Conservation (phyloP, 352 stramenopile genomes). For the Globisporangium camurandrum region DNA sequence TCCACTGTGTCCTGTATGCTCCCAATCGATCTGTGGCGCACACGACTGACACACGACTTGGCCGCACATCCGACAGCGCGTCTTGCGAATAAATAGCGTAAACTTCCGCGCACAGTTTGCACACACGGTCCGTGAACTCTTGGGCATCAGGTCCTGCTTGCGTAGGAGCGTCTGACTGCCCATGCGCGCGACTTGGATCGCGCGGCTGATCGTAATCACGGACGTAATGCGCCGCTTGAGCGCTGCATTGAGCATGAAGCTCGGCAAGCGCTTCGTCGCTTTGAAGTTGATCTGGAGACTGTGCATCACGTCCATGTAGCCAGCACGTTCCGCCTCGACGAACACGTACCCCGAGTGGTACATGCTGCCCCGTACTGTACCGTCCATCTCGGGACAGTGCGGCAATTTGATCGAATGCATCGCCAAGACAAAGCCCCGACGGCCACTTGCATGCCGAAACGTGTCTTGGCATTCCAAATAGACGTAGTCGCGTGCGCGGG, state of each 20-base stretch:
- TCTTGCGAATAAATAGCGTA: slow-evolving; percentile 66
- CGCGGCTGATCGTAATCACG: slow-evolving; percentile 54
- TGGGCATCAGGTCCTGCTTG: slow-evolving; percentile 64
- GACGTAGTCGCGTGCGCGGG: slow-evolving; percentile 56
- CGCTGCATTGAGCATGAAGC: slow-evolving; percentile 56
- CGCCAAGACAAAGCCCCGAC: slow-evolving; percentile 64
- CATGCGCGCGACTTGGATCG: slow-evolving; percentile 53
- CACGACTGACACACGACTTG: slow-evolving; percentile 71
- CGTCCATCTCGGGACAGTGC: slow-evolving; percentile 57
- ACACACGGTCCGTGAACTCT: slow-evolving; percentile 44
- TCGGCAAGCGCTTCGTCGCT: slow-evolving; percentile 47
- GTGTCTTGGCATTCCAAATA: slow-evolving; percentile 76
- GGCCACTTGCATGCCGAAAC: slow-evolving; percentile 60
- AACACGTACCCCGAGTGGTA: slow-evolving; percentile 81
- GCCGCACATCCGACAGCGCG: slow-evolving; percentile 58
- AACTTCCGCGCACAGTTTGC: slow-evolving; percentile 60
- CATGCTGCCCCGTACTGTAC: slow-evolving; percentile 69
- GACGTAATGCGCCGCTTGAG: slow-evolving; percentile 58
- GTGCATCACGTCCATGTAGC: slow-evolving; percentile 84
- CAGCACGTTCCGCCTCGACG: slow-evolving; percentile 61
- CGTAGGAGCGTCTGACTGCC: slow-evolving; percentile 48
- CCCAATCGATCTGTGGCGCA: slow-evolving; percentile 46
- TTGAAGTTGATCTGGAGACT: slow-evolving; percentile 84
- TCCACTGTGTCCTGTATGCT: slow-evolving; percentile 11
- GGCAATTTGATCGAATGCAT: slow-evolving; percentile 84